Percentiles rank a stretch among this genome's conserved stretches.
phyloP scores from a whole-genome alignment of 495 filamentous ascomycete species.

The Ascodesmis nigricans region DNA sequence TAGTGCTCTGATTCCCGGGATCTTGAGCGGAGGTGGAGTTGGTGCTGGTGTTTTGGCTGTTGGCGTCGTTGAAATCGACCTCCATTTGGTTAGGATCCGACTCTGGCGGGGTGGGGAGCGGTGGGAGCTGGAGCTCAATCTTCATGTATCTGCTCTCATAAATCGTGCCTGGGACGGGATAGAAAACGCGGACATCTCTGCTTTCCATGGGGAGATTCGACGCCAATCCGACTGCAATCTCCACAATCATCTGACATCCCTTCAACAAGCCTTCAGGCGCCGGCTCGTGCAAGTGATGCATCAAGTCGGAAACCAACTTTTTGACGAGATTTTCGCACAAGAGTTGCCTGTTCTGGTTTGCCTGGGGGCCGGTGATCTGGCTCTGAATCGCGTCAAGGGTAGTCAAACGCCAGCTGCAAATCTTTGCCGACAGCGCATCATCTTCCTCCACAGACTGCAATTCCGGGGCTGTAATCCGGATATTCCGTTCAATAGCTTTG shows the following conservation, averaged over 20 bases:
- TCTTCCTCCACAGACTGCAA: constrained; percentile 62
- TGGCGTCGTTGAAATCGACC: constrained; percentile 26
- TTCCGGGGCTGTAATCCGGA: constrained; percentile 48
- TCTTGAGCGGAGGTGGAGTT: constrained; percentile 3
- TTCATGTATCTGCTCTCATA: constrained; percentile 61
- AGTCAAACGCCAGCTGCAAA: constrained; percentile 80
- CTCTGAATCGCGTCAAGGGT: constrained; percentile 79
- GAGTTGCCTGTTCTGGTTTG: constrained; percentile 36
- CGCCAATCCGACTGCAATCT: constrained; percentile 69
- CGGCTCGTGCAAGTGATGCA: constrained; percentile 50
- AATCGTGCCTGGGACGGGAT: constrained; percentile 48
- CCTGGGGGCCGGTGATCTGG: constrained; percentile 39
- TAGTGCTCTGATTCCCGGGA: constrained; percentile 22
- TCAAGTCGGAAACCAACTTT: constrained; percentile 46
- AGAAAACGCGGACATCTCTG: constrained; percentile 71
- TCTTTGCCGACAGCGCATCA: constrained; percentile 65
- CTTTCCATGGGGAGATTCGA: constrained; percentile 76
- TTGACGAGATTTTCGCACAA: constrained; percentile 47
- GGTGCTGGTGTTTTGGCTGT: constrained; percentile 28
- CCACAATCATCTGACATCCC: constrained; percentile 75
- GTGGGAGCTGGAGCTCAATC: constrained; percentile 48
- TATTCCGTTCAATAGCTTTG: constrained; percentile 75
- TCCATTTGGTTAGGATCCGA: constrained; percentile 25
- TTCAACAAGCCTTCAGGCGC: constrained; percentile 53
- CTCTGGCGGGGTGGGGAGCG: constrained; percentile 31